Conservation (phyloP, 805 yeast species). For the Kodamaea sagamina region DNA sequence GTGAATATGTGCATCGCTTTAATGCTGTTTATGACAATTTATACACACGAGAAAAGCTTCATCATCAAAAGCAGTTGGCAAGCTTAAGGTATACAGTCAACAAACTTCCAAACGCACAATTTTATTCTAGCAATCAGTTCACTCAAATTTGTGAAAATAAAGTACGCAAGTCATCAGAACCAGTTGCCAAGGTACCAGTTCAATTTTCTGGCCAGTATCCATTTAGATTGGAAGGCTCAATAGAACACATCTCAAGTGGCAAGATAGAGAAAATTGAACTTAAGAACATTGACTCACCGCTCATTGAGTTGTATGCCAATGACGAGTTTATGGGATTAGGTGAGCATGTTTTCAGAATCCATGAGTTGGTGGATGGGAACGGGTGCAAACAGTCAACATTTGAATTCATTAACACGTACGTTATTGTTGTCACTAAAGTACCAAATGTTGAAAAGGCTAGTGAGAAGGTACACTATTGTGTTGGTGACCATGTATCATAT, state of each 20-base stretch:
- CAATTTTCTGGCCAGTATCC: slow-evolving; percentile 63
- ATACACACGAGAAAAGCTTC: slow-evolving; percentile 47
- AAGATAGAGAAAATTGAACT: slow-evolving; percentile 49
- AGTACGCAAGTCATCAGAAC: slow-evolving; percentile 21
- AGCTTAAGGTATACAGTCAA: slow-evolving; percentile 47
- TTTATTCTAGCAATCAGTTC: slow-evolving; percentile 48
- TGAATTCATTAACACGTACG: slow-evolving; percentile 38
- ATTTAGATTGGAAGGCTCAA: slow-evolving; percentile 54
- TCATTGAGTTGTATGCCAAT: slow-evolving; percentile 29
- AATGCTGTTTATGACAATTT: slow-evolving; percentile 64
- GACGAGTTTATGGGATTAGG: slow-evolving; percentile 61
- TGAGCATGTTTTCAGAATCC: slow-evolving; percentile 60
- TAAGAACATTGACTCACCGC: slow-evolving; percentile 39
- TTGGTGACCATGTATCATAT: slow-evolving; percentile 85
- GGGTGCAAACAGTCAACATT: slow-evolving; percentile 62
- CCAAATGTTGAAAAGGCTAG: slow-evolving; percentile 58
- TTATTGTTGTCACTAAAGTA: slow-evolving; percentile 69
- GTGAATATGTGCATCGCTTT: slow-evolving; percentile 63
- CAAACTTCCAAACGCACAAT: slow-evolving; percentile 60
- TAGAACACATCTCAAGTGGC: slow-evolving; percentile 63
- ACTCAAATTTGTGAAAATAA: slow-evolving; percentile 49
- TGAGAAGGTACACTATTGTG: slow-evolving; percentile 62
- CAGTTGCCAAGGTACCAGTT: slow-evolving; percentile 49
- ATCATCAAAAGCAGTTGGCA: slow-evolving; percentile 15
- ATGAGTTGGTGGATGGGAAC: slow-evolving; percentile 61